Conservation (phyloP, 768 basidiomycete species). For the Saitozyma podzolica region DNA sequence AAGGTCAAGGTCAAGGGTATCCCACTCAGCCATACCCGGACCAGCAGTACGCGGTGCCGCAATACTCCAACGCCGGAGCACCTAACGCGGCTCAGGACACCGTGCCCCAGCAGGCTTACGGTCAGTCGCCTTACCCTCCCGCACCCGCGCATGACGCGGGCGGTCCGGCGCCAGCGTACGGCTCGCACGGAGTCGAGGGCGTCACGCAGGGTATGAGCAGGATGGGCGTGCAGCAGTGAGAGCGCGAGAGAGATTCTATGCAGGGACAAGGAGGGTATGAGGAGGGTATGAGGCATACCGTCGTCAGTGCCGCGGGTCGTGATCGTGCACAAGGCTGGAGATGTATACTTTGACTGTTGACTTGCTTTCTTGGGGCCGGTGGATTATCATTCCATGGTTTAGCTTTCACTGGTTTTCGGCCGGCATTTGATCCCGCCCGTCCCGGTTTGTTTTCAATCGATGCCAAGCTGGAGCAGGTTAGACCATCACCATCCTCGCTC, state of each 20-base stretch:
- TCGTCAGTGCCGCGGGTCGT: neutral
- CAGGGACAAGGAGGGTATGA: neutral
- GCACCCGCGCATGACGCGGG: too few relatives aligned
- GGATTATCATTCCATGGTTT: neutral
- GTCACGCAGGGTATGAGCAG: conserved; percentile 28
- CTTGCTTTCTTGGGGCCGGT: neutral
- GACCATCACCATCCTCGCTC: neutral
- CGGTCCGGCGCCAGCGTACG: conserved; percentile 20
- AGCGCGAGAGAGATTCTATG: neutral
- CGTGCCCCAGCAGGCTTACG: too few relatives aligned
- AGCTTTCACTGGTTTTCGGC: neutral
- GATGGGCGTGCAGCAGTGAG: conserved; percentile 37
- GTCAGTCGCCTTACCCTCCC: neutral
- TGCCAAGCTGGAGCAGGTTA: neutral
- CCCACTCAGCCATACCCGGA: conserved; percentile 28
- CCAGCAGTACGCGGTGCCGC: conserved; percentile 13
- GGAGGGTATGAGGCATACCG: neutral
- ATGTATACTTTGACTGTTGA: neutral
- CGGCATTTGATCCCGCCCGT: neutral
- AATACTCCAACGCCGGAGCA: conserved; percentile 2
- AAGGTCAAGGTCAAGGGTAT: conserved; percentile 10
- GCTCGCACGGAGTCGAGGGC: conserved; percentile 21
- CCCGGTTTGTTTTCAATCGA: too few relatives aligned
- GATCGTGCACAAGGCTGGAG: neutral
- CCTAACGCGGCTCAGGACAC: too few relatives aligned